phyloP scores from a whole-genome alignment of 1,284 basidiomycete species.

The Chalciporus sp. region DNA sequence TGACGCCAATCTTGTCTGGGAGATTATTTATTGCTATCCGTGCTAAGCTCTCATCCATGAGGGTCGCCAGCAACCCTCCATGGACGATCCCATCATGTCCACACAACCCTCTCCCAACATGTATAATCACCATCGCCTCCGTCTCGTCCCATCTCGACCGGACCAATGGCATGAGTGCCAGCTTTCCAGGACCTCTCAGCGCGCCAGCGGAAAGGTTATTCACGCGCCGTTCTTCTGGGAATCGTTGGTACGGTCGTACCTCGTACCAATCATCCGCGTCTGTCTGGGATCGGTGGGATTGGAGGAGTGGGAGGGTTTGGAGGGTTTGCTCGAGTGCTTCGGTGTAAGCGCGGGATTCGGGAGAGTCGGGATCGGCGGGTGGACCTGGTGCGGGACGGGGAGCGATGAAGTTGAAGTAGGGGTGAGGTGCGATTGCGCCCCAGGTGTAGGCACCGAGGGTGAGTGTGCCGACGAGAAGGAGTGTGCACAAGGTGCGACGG shows the following conservation, averaged over 20 bases:
- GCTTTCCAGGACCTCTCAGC: constrained; percentile 81
- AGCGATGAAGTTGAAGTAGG: constrained; percentile 61
- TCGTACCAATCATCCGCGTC: constrained; percentile 72
- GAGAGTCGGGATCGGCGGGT: constrained; percentile 55
- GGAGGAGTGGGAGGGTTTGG: constrained; percentile 65
- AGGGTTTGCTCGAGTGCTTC: constrained; percentile 69
- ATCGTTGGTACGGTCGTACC: constrained; percentile 71
- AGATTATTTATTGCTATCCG: constrained; percentile 82
- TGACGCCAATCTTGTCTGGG: constrained; percentile 91
- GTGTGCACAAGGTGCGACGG: constrained; percentile 13
- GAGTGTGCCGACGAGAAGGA: constrained; percentile 23
- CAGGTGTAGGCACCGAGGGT: constrained; percentile 44
- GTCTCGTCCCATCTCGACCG: constrained; percentile 76
- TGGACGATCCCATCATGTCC: constrained; percentile 95
- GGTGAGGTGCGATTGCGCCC: constrained; percentile 68
- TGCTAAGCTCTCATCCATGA: constrained; percentile 87
- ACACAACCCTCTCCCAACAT: constrained; percentile 85
- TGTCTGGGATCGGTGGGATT: constrained; percentile 47
- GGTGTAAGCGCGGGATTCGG: constrained; percentile 62
- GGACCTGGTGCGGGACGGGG: constrained; percentile 71
- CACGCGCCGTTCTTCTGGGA: constrained; percentile 69
- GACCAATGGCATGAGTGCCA: constrained; percentile 78
- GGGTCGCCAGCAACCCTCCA: constrained; percentile 88
- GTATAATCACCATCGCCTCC: constrained; percentile 71
- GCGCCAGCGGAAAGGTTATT: constrained; percentile 87